Conservation (phyloP, 129 eudicot genomes). For the Tagetes erecta region DNA sequence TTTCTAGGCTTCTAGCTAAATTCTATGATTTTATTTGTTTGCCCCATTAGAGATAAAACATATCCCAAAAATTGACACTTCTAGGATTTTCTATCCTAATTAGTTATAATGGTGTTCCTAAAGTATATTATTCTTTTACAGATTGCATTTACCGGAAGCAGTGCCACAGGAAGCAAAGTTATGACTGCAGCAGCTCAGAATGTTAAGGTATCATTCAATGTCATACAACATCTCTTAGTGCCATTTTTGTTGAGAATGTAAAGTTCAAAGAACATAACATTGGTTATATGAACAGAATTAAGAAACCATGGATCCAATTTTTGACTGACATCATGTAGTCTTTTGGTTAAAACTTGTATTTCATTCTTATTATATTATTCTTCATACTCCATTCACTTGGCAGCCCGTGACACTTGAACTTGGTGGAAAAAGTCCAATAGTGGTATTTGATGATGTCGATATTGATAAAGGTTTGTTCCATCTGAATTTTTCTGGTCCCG, state of each 20-base stretch:
- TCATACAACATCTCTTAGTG: background rate
- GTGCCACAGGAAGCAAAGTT: conserved; percentile 78
- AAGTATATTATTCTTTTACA: conserved; percentile 30
- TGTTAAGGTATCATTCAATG: conserved; percentile 52
- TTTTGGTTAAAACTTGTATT: background rate
- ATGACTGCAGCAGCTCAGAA: conserved; percentile 90
- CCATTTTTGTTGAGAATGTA: background rate
- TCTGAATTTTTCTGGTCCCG: background rate
- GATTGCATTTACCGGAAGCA: conserved; percentile 96
- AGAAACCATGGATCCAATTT: background rate
- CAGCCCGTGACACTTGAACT: conserved; percentile 95
- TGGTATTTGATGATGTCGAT: conserved; percentile 85
- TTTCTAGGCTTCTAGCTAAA: background rate
- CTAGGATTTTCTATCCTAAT: background rate
- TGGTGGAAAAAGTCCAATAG: conserved; percentile 95
- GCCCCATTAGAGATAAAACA: background rate
- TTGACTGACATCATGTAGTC: background rate
- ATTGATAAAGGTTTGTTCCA: conserved; percentile 66
- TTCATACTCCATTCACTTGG: background rate
- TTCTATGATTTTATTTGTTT: background rate
- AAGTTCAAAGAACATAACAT: background rate
- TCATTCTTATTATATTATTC: conserved; percentile 22
- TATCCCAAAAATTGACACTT: background rate
- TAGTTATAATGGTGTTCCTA: background rate
- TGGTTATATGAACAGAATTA: background rate